Evolutionary conservation across 179 eudicot species (phyloP).

Genomic region (Patellifolia procumbens): DNA sequence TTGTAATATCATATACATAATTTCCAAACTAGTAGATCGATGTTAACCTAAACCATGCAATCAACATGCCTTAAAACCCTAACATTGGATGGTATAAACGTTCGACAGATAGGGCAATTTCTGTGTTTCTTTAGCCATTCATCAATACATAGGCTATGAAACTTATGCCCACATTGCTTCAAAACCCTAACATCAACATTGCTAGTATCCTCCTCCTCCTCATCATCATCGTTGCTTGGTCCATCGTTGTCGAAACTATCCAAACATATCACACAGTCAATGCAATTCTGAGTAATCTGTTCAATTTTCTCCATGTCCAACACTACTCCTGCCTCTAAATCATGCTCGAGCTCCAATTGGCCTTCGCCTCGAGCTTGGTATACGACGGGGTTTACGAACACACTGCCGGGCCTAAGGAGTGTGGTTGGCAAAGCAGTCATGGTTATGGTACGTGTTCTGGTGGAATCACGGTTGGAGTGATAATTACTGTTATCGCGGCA

Average conservation of each 20-base stretch:
- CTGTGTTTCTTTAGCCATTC: not conserved
- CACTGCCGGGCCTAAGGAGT: too few relatives aligned
- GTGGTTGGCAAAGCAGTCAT: too few relatives aligned
- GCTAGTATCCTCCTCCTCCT: not conserved
- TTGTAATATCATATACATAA: too few relatives aligned
- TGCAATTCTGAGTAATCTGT: not conserved
- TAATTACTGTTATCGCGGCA: too few relatives aligned
- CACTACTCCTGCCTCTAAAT: not conserved
- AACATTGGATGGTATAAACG: not conserved
- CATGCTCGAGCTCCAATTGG: not conserved
- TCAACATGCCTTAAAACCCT: too few relatives aligned
- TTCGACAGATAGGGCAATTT: slow-evolving; percentile 19
- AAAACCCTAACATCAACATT: not conserved
- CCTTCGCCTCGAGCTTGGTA: not conserved
- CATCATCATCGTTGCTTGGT: not conserved
- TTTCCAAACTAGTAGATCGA: too few relatives aligned
- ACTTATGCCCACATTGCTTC: slow-evolving; percentile 14
- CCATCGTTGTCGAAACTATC: not conserved
- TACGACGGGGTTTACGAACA: too few relatives aligned
- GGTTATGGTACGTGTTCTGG: too few relatives aligned
- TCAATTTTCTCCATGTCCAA: not conserved
- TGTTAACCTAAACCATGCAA: too few relatives aligned
- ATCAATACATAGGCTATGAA: slow-evolving; percentile 9
- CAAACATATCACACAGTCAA: slow-evolving; percentile 1
- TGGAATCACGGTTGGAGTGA: too few relatives aligned